Evolutionary conservation across 176 grass and related monocot species (phyloP).

Genomic region (Eremochloa ophiuroides): DNA sequence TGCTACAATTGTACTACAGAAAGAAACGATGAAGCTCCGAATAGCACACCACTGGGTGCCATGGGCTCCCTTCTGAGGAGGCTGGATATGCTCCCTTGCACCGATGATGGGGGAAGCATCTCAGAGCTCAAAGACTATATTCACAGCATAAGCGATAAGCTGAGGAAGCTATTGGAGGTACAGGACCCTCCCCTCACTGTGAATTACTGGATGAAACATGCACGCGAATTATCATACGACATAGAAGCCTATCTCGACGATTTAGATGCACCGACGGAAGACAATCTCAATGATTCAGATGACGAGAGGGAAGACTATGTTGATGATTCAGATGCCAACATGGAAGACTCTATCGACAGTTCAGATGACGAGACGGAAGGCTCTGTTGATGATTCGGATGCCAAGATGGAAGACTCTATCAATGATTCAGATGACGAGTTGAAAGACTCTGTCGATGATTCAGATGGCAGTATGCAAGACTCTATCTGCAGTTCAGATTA

Average conservation of each 20-base stretch:
- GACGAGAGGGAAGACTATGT: not conserved
- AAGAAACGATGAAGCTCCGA: not conserved
- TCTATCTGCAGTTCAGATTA: not conserved
- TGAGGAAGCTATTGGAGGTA: not conserved
- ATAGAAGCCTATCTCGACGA: not conserved
- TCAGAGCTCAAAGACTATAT: too few species aligned
- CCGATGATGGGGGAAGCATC: not conserved
- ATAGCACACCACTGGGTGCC: not conserved
- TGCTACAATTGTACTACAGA: not conserved
- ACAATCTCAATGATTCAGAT: too few species aligned
- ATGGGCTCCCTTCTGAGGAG: not conserved
- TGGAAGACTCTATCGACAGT: too few species aligned
- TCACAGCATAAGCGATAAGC: not conserved
- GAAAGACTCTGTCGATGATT: too few species aligned
- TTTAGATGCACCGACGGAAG: not conserved
- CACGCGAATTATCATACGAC: not conserved
- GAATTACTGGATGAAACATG: conserved; percentile 1
- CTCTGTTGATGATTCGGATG: too few species aligned
- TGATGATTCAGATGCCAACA: not conserved
- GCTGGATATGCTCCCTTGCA: not conserved
- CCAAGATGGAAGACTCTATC: too few species aligned
- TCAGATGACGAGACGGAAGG: too few species aligned
- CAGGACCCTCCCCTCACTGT: not conserved
- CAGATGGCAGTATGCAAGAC: too few species aligned
- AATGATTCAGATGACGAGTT: too few species aligned